Base-by-base conservation (phyloP, 371 early-diverging fungal genomes). In the Circinella minor region DNA sequence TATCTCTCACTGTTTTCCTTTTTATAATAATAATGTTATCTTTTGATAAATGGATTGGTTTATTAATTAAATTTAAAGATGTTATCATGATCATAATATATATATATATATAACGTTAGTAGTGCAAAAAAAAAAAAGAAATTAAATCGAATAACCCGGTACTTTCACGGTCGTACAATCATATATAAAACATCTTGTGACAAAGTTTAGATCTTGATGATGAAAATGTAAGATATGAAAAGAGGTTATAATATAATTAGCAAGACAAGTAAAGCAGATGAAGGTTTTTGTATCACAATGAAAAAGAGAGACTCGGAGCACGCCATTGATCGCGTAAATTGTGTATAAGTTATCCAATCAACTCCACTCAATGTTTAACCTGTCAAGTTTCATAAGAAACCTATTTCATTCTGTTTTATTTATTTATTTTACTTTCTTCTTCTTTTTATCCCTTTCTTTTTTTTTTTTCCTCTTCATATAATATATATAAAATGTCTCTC, bases 181-280 rank as follows among this genome's bases (percentile, higher is more conserved):
- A n/a, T 13, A 17, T 51, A 51, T 51, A 51, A 5, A 51, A 51
- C 5, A n/a, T 51, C 51, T 51, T 15, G 51, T 51, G 51, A 51
- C 51, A 51, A 51, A 51, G 51, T 51, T 51, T 51, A 51, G 51
- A 51, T 51, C 51, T 43, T 51, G 51, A 51, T 51, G 51, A n/a
- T 4, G 7, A 17, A 0, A 51, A 4, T 1, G 8, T 14, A 51
- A 7, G 15, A 7, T 51, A n/a, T 13, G 5, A n/a, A 14, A 51
- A n/a, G 5, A 17, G 15, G 14, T 0, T 8, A n/a, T 5, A 51
- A 17, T 1, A 15, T n/a, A 51, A 51, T 13, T 0, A 17, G 6
- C 51, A 15, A 14, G 15, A 51, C 51, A 0, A 51, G 15, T 15
- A n/a, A 51, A 7, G n/a, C 47, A 1, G 51, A 51, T 51, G 43